A percentile compares a stretch with the other conserved stretches of the same genome.
Conservation (phyloP, 805 yeast species). For the Metschnikowia noctiluminum region DNA sequence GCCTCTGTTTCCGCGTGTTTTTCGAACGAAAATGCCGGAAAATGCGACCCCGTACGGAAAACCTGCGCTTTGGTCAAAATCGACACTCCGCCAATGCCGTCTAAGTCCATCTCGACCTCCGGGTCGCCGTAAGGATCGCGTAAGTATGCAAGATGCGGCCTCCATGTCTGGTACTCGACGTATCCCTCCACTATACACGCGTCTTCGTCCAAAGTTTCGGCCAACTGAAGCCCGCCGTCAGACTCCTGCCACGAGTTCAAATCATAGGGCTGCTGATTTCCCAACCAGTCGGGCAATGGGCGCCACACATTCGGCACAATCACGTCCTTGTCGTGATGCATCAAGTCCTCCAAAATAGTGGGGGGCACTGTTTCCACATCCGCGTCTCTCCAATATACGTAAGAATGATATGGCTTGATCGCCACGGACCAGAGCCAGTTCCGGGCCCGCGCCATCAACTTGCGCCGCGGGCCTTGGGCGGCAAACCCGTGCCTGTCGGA, state of each 20-base stretch:
- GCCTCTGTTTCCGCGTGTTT: conserved; percentile 98
- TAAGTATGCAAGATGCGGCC: conserved; percentile 93
- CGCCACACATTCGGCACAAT: conserved; percentile 95
- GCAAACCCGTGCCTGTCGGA: conserved; percentile 93
- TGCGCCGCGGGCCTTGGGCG: conserved; percentile 93
- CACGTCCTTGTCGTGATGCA: conserved; percentile 88
- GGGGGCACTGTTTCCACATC: conserved; percentile 91
- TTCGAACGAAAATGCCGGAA: conserved; percentile 94
- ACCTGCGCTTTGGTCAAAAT: conserved; percentile 84
- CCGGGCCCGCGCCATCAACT: conserved; percentile 92
- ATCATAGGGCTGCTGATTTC: conserved; percentile 82
- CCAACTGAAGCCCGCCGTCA: conserved; percentile 76
- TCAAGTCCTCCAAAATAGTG: conserved; percentile 82
- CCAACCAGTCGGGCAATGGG: conserved; percentile 83
- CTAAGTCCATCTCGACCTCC: conserved; percentile 86
- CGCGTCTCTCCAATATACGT: conserved; percentile 98
- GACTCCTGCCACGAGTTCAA: conserved; percentile 84
- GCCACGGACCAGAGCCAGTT: conserved; percentile 91
- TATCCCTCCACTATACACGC: conserved; percentile 97
- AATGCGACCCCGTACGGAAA: conserved; percentile 84
- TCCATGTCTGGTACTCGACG: conserved; percentile 96
- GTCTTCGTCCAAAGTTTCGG: conserved; percentile 79
- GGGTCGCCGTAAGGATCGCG: conserved; percentile 95
- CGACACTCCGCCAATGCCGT: conserved; percentile 97
- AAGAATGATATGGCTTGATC: conserved; percentile 85